Base-by-base conservation (phyloP, 805 yeast genomes). In the Diddensiella santjacobensis region DNA sequence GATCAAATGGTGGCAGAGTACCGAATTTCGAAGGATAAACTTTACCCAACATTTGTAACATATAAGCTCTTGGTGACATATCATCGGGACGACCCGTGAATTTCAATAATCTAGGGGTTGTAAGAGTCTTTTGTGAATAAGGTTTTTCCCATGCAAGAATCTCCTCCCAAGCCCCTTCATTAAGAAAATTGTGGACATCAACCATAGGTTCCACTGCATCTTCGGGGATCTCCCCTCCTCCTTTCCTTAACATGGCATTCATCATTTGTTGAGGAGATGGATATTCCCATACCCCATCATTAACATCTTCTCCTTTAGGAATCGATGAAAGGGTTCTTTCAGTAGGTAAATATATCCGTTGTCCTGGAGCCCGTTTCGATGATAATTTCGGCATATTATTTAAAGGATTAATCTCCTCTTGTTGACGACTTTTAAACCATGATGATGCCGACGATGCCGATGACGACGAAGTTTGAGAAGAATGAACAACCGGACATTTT, bases 221-320 rank as follows among this genome's bases (percentile, higher is more conserved):
- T 64, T 90, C 98, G 2, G 91, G 95, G 45, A 91, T 78, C 42
- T 84, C 95, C 40, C 87, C 84, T 61, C 93, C 91, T 18, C 96
- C 96, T 70, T 93, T 93, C 55, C 91, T 80, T 22, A 89, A 71
- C 98, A 93, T 91, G 10, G 99, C 99, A 61, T 91, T 90, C 56
- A 89, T 81, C 99, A 93, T 93, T 65, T 93, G 99, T 68, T 93
- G 99, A 0, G 99, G 99, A 2, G 96, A 87, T 1, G 99, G 99
- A 64, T 93, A 93, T 68, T 93, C 99, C 99, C 99, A 93, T 42
- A 83, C 80, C 1, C 95, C 95, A 52, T 80, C 81, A 6, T 71
- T 73, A 1, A 70, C 72, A 11, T 64, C 62, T 23, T 72, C 78
- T 23, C 98, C 98, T 54, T 87, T 77, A 18, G 99, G 99, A 45